Evolutionary conservation across 768 basidiomycete genomes (phyloP).

Genomic region (Astraeus odoratus): DNA sequence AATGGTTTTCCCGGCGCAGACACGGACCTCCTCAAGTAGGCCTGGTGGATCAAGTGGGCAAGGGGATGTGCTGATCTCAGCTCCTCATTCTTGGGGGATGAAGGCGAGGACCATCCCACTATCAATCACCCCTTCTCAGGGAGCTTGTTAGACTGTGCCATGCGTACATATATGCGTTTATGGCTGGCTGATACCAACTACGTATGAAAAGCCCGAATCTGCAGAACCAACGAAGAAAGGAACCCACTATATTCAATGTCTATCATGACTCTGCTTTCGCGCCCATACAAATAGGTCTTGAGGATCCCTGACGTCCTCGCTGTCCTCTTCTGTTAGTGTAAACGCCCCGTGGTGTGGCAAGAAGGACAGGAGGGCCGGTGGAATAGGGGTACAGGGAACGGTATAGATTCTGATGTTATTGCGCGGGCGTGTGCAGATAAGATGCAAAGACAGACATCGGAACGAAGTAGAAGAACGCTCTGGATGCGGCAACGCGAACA

Average conservation of each 20-base stretch:
- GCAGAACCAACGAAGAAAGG: background rate
- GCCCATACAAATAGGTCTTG: slow-evolving; percentile 51
- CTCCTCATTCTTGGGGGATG: background rate
- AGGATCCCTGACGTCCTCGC: slow-evolving; percentile 52
- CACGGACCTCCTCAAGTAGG: slow-evolving; percentile 69
- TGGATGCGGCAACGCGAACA: slow-evolving; percentile 16
- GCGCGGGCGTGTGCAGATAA: slow-evolving; percentile 41
- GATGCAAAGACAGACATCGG: slow-evolving; percentile 55
- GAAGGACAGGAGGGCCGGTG: slow-evolving; percentile 52
- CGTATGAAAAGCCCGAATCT: background rate
- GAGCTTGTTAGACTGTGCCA: slow-evolving; percentile 67
- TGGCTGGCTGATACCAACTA: slow-evolving; percentile 67
- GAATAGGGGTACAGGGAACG: slow-evolving; percentile 65
- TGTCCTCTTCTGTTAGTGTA: slow-evolving; percentile 46
- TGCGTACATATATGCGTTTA: slow-evolving; percentile 75
- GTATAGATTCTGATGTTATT: slow-evolving; percentile 27
- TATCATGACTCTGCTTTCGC: slow-evolving; percentile 64
- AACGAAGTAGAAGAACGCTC: slow-evolving; percentile 66
- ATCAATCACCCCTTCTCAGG: slow-evolving; percentile 7
- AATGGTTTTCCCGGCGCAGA: background rate
- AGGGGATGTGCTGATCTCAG: slow-evolving; percentile 55
- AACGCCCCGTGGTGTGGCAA: slow-evolving; percentile 10
- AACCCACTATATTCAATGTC: slow-evolving; percentile 78
- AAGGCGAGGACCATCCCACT: slow-evolving; percentile 2
- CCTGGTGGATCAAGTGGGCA: slow-evolving; percentile 83